phyloP scores from a whole-genome alignment of 768 basidiomycete genomes.

The Russula olivacea region DNA sequence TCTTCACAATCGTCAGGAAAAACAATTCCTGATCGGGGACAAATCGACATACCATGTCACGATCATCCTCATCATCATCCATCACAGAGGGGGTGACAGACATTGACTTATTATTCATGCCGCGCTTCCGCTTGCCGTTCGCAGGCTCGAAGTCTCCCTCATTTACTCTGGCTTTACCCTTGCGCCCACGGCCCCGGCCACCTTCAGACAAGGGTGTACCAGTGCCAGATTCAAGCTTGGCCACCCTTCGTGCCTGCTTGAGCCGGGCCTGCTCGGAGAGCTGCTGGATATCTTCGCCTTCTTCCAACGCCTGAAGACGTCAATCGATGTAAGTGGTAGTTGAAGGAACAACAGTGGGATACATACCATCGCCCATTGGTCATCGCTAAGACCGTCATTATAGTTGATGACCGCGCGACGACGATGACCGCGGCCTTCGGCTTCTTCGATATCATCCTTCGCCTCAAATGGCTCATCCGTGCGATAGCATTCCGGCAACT shows the following conservation, averaged over 20 bases:
- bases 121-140: slow-evolving; percentile 73
- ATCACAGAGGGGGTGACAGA: slow-evolving; percentile 70
- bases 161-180: slow-evolving; percentile 50
- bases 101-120: slow-evolving; percentile 51
- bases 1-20: slow-evolving; percentile 40
- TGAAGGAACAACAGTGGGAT: neutral
- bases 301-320: slow-evolving; percentile 57
- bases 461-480: slow-evolving; percentile 73
- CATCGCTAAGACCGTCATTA: slow-evolving; percentile 90
- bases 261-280: slow-evolving; percentile 59
- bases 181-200: slow-evolving; percentile 50
- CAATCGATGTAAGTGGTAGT: neutral
- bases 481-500: slow-evolving; percentile 90
- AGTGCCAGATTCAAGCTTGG: slow-evolving; percentile 55
- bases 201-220: slow-evolving; percentile 59
- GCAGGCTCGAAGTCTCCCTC: slow-evolving; percentile 30
- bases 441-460: slow-evolving; percentile 53
- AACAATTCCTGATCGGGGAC: neutral
- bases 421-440: slow-evolving; percentile 81
- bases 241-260: slow-evolving; percentile 55
- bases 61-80: slow-evolving; percentile 75
- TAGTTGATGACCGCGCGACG: slow-evolving; percentile 82
- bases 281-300: slow-evolving; percentile 75
- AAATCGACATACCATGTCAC: slow-evolving; percentile 48
- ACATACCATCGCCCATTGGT: slow-evolving; percentile 82